Percentiles rank a stretch among this genome's conserved stretches.
Evolutionary conservation across 2,329 filamentous ascomycete species (phyloP).

Genomic region (Cladosporium sp.): DNA sequence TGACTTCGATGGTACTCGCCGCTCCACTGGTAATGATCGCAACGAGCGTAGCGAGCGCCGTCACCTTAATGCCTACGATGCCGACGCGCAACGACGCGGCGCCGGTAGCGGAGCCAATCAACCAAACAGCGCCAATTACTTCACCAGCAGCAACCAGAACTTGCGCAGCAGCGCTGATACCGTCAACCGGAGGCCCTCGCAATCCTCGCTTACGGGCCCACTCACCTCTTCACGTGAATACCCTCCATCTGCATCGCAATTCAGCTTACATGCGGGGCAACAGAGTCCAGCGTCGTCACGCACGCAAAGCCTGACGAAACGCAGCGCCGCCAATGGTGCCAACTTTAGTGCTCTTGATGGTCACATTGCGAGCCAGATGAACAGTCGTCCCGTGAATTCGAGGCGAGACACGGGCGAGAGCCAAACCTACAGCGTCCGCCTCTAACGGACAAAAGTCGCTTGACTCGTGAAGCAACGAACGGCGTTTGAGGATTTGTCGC

Average conservation of each 20-base stretch:
- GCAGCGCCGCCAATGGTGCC: neutral
- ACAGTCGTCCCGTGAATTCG: neutral
- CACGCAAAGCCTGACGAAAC: conserved; percentile 5
- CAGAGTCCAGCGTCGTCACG: neutral
- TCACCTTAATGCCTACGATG: conserved; percentile 10
- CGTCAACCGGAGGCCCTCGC: neutral
- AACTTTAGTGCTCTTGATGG: neutral
- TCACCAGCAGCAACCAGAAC: neutral
- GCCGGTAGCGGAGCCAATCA: conserved; percentile 1
- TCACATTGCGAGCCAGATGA: conserved; percentile 6
- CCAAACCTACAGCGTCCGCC: neutral
- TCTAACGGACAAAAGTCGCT: neutral
- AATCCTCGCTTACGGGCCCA: neutral
- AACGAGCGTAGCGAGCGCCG: conserved; percentile 5
- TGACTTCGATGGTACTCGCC: conserved; percentile 19
- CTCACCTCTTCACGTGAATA: conserved; percentile 9
- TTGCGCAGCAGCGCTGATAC: neutral
- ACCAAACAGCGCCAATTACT: conserved; percentile 11
- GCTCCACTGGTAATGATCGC: neutral
- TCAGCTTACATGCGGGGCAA: conserved; percentile 11
- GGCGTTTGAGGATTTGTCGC: neutral
- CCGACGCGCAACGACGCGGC: conserved; percentile 3
- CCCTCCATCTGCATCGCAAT: conserved; percentile 5
- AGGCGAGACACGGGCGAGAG: conserved; percentile 2
- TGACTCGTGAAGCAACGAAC: too few relatives aligned